Percentiles rank a stretch among this genome's conserved stretches.
phyloP scores from a whole-genome alignment of 441 rosid species.

The Erysimum pusillum region DNA sequence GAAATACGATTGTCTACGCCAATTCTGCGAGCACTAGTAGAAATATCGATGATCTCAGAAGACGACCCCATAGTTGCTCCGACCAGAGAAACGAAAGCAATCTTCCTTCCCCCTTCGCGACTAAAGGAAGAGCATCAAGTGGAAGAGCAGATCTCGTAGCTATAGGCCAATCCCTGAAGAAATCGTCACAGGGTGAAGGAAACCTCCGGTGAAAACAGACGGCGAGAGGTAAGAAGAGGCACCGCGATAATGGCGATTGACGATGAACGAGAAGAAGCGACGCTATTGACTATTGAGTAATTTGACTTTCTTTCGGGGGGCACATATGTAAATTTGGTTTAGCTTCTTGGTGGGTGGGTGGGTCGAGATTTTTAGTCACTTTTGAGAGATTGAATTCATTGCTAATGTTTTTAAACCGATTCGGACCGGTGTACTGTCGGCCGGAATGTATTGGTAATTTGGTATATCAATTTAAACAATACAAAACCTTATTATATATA shows the following conservation, averaged over 20 bases:
- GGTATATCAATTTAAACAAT: no score
- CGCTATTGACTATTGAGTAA: conserved; percentile 34
- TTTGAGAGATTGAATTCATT: no score
- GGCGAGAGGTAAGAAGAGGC: conserved; percentile 36
- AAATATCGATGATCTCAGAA: conserved; percentile 69
- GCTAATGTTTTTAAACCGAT: neutral
- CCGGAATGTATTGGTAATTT: neutral
- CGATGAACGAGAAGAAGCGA: conserved; percentile 12
- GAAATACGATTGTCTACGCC: conserved; percentile 85
- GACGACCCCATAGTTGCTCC: conserved; percentile 64
- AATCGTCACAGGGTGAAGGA: conserved; percentile 5
- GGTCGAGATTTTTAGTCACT: neutral
- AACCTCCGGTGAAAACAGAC: conserved; percentile 29
- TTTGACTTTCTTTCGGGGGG: conserved; percentile 37
- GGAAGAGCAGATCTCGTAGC: conserved; percentile 26
- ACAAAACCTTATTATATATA: no score
- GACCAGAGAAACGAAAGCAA: neutral
- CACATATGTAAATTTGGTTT: conserved; percentile 5
- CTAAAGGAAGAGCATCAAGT: conserved; percentile 20
- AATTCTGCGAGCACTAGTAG: conserved; percentile 70
- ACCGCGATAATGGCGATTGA: conserved; percentile 36
- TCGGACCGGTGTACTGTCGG: neutral
- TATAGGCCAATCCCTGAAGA: neutral
- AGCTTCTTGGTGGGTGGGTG: conserved; percentile 33
- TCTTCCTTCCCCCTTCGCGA: conserved; percentile 4